Conservation (phyloP, 257 asterid species). For the Henckelia pumila region DNA sequence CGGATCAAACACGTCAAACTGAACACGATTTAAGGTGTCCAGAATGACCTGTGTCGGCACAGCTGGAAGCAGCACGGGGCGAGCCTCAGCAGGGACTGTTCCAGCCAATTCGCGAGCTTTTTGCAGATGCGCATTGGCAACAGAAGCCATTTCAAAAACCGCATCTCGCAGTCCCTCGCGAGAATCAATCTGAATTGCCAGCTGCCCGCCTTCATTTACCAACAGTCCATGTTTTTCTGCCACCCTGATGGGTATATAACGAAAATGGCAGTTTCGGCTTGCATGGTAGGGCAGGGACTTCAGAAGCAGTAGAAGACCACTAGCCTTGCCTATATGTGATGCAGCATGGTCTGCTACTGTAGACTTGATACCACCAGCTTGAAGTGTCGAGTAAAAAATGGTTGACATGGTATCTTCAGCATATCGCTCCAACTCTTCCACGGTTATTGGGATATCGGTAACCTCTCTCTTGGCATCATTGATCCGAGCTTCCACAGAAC, state of each 20-base stretch:
- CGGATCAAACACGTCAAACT: constrained; percentile 84
- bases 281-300: constrained; percentile 85
- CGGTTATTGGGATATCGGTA: constrained; percentile 48
- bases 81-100: constrained; percentile 77
- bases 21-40: constrained; percentile 62
- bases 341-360: constrained; percentile 92
- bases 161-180: constrained; percentile 60
- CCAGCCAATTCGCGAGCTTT: constrained; percentile 73
- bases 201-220: constrained; percentile 45
- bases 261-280: constrained; percentile 47
- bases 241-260: constrained; percentile 62
- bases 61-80: constrained; percentile 71
- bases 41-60: constrained; percentile 70
- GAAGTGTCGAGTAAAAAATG: constrained; percentile 77
- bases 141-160: constrained; percentile 90
- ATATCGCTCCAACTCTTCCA: constrained; percentile 72
- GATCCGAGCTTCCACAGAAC: constrained; percentile 81
- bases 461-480: constrained; percentile 70
- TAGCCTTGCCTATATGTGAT: constrained; percentile 93
- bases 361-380: constrained; percentile 74
- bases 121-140: constrained; percentile 73
- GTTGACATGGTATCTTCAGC: constrained; percentile 89
- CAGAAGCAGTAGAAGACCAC: constrained; percentile 78
- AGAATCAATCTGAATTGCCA: constrained; percentile 53
- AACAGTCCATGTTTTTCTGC: constrained; percentile 76